A percentile compares a stretch with the other conserved stretches of the same genome.
These are phyloP conservation scores for Sporobolomyces roseus DNA, from an alignment of 768 basidiomycete species.

Conservation along the genomic window DNA sequence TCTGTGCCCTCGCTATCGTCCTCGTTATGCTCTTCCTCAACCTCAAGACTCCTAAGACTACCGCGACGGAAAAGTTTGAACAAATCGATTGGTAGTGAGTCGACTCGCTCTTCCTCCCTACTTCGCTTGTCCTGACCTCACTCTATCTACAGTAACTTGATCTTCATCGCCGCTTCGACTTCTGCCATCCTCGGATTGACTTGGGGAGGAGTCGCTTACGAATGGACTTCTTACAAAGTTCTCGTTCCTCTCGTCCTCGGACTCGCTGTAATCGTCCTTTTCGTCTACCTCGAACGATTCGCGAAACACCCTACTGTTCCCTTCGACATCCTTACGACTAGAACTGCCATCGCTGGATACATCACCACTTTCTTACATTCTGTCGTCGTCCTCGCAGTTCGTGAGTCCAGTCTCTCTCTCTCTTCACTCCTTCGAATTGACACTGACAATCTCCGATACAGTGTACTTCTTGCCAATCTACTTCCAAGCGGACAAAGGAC, in stretches of 20 bases:
- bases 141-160: slow-evolving; percentile 43
- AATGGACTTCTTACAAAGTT: slow-evolving; percentile 53
- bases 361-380: slow-evolving; percentile 48
- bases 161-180: slow-evolving; percentile 49
- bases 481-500: slow-evolving; percentile 54
- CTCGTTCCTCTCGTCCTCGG: slow-evolving; percentile 55
- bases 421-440: not conserved
- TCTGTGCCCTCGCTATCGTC: slow-evolving; percentile 27
- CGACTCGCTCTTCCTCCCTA: slow-evolving; percentile 24
- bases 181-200: slow-evolving; percentile 53
- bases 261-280: slow-evolving; percentile 61
- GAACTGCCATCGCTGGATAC: slow-evolving; percentile 50
- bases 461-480: slow-evolving; percentile 53
- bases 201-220: slow-evolving; percentile 54
- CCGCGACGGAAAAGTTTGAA: slow-evolving; percentile 39
- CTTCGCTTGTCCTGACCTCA: slow-evolving; percentile 26
- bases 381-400: slow-evolving; percentile 26
- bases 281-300: slow-evolving; percentile 59
- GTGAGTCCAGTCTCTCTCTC: not conserved
- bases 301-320: slow-evolving; percentile 48
- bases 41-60: slow-evolving; percentile 49
- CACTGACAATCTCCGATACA: too few species aligned
- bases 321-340: slow-evolving; percentile 48
- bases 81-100: slow-evolving; percentile 33
- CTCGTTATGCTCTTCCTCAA: slow-evolving; percentile 33